Evolutionary conservation across 495 filamentous ascomycete genomes (phyloP), one percentile per base, ranked within the genome.

Genomic region (Aspergillus bertholletiae): DNA sequence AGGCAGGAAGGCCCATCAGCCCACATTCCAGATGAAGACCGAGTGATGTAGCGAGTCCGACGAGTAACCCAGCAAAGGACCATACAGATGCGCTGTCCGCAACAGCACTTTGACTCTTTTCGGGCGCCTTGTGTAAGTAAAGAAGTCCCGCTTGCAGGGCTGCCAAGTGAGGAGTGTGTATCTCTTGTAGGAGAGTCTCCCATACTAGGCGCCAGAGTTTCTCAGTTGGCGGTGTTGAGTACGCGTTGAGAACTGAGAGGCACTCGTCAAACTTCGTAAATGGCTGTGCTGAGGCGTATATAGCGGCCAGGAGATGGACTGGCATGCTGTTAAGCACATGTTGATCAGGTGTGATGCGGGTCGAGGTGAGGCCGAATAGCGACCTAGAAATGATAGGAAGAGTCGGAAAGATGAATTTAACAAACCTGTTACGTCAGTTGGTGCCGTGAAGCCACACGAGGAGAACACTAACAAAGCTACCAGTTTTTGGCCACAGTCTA

Each of bases 1-100:
- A 96, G 2, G 75, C 72, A 4, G 92, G 92, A 39, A 96, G 91
- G 55, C 88, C 87, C 91, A 91, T 95, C 46, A 77, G 75, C 13
- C 85, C 83, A 68, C 88, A 93, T 66, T 96, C 90, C 9, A 93
- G 81, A 64, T 96, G 91, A 39, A 96, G 76, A 28, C 91, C 91
- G 7, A 96, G 81, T 2, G 62, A 67, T 23, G 56, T 59, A 1
- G 70, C 64, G 1, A 74, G 40, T 6, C 62, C 67, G 4, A 73
- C 66, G 8, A 68, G 50, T 41, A 64, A 62, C 21, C 70, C 69
- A 17, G 73, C 57, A 22, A 71, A 67, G 0, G 70, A 70, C 70
- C 70, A 75, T 8, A 63, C 2, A 22, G 69, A 72, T 0, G 67
- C 65, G 1, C 62, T 67, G 32, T 72, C 67, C 28, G 65, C 63